Percentiles rank a stretch among this genome's conserved stretches.
Conservation (phyloP, 441 rosid genomes). For the Aleurites moluccanus region DNA sequence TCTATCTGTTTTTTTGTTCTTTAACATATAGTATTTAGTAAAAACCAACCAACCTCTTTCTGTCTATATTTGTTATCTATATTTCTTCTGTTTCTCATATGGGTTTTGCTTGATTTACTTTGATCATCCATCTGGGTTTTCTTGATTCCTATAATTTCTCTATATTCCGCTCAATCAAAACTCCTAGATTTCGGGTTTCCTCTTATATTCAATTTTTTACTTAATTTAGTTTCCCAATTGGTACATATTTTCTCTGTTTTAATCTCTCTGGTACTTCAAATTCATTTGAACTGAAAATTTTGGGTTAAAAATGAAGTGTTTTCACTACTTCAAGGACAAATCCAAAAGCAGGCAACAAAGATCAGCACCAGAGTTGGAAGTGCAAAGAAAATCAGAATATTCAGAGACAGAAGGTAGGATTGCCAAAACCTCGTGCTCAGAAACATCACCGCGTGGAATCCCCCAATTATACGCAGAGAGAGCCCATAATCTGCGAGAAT, state of each 20-base stretch:
- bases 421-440: slow-evolving; percentile 51
- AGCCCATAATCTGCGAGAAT: slow-evolving; percentile 61
- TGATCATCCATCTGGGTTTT: too few species aligned
- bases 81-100: not conserved
- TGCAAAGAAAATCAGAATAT: slow-evolving; percentile 19
- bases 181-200: not conserved
- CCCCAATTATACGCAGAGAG: slow-evolving; percentile 60
- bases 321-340: slow-evolving; percentile 52
- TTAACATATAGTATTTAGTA: not conserved
- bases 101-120: not conserved
- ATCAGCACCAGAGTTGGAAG: slow-evolving; percentile 52
- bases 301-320: slow-evolving; percentile 46
- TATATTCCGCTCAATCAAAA: not conserved
- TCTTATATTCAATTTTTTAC: not conserved
- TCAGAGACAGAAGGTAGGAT: slow-evolving; percentile 27
- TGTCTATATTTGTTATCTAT: not conserved
- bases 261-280: not conserved
- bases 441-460: slow-evolving; percentile 56
- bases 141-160: too few species aligned
- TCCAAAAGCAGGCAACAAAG: slow-evolving; percentile 38
- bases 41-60: not conserved
- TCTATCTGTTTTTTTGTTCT: not conserved
- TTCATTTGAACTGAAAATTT: too few species aligned
- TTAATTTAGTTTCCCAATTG: not conserved
- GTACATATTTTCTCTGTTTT: not conserved